Base-by-base conservation (phyloP, 2,329 filamentous ascomycete genomes). In the Neofusicoccum umdonicola region DNA sequence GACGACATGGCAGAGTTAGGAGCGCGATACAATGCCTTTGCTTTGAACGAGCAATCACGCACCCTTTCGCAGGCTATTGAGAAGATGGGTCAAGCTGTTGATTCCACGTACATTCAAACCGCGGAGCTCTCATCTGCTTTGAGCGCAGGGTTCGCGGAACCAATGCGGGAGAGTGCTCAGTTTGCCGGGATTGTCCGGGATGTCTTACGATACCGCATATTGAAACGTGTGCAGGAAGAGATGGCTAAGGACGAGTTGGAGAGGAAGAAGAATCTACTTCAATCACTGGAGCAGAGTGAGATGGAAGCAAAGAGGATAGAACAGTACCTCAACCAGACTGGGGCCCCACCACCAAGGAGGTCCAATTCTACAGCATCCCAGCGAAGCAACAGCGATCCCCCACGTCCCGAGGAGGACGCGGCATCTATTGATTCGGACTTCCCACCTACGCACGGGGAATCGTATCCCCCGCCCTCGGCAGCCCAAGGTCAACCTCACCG, bases 341-440 rank as follows among this genome's bases (percentile, higher is more conserved):
- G 90, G 65, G 85, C 88, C 62, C 80, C 85, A 64, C 80, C 85
- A 65, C 88, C 91, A 3, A 86, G 87, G 70, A 85, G 92, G 67
- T 94, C 92, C 6, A 81, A 85, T 74, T 87, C 84, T 11, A 79
- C 82, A 60, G 85, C 83, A 61, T 83, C 82, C 27, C 70, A 73
- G 54, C 74, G 85, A 22, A 79, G 77, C 47, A 73, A 69, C 52
- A 76, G 79, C 39, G 74, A 76, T n/a, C 70, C 69, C 41, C 69
- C 82, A 82, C 69, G 81, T 81, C 71, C 80, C 81, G 73, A 81
- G 15, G 91, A 94, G 66, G 92, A 97, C 71, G 92, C 92, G 1
- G 91, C 90, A 34, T 96, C 92, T 0, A 93, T 97, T 66, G 95
- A 99, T 76, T 97, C 93, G 0, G 95, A 98, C 75, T 99, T 99